Conservation (phyloP, 2,329 filamentous ascomycete species). For the Aquanectria penicillioides region DNA sequence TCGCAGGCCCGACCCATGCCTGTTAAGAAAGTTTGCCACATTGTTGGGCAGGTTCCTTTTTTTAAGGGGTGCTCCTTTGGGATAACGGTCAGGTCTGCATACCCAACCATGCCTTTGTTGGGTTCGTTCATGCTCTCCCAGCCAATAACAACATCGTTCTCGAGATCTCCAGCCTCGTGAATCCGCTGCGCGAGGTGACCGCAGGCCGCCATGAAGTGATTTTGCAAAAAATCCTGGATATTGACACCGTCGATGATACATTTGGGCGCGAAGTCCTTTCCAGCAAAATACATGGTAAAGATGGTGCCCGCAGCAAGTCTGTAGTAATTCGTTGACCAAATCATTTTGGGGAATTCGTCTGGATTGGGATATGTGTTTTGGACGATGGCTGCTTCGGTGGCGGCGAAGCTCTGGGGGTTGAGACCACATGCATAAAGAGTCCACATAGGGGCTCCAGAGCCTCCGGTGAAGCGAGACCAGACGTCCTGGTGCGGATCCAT, state of each 20-base stretch:
- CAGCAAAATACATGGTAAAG: slow-evolving; percentile 94
- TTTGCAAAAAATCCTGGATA: slow-evolving; percentile 94
- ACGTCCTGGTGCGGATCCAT: slow-evolving; percentile 99
- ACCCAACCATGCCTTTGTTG: slow-evolving; percentile 86
- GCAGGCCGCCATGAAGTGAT: slow-evolving; percentile 84
- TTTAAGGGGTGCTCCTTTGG: slow-evolving; percentile 90
- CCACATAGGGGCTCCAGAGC: slow-evolving; percentile 97
- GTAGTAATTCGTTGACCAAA: slow-evolving; percentile 98
- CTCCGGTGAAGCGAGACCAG: slow-evolving; percentile 94
- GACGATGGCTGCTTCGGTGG: slow-evolving; percentile 90
- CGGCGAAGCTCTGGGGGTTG: slow-evolving; percentile 84
- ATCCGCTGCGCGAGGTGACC: slow-evolving; percentile 85
- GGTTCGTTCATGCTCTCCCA: slow-evolving; percentile 99
- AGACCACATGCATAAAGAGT: slow-evolving; percentile 94
- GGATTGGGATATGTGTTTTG: slow-evolving; percentile 93
- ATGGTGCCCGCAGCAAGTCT: slow-evolving; percentile 88
- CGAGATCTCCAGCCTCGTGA: slow-evolving; percentile 87
- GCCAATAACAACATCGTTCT: slow-evolving; percentile 87
- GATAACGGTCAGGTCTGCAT: slow-evolving; percentile 81
- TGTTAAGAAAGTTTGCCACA: slow-evolving; percentile 91
- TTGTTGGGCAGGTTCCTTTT: slow-evolving; percentile 91
- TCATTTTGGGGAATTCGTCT: slow-evolving; percentile 94
- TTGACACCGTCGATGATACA: slow-evolving; percentile 95
- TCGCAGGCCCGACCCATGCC: slow-evolving; percentile 93
- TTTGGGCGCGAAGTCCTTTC: slow-evolving; percentile 91